Conservation (phyloP, 1,139 yeast species). For the Taphrina flavorubra region DNA sequence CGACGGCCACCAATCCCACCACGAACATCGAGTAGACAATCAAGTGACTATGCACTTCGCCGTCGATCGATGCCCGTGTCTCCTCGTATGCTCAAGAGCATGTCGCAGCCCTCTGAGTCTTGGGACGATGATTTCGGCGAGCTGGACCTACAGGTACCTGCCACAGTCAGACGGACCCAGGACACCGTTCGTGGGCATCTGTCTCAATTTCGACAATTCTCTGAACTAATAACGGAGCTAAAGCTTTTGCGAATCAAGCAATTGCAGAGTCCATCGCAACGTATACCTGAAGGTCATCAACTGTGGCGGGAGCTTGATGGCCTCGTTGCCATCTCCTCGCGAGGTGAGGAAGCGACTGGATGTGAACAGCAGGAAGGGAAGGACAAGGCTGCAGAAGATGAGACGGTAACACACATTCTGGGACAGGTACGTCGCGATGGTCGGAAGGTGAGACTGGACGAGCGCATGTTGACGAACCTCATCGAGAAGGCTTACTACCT, state of each 20-base stretch:
- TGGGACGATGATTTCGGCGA: constrained; percentile 33
- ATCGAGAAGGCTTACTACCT: constrained; percentile 23
- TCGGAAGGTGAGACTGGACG: constrained; percentile 20
- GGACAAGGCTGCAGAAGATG: constrained; percentile 2
- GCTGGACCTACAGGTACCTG: constrained; percentile 10
- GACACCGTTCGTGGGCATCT: constrained; percentile 18
- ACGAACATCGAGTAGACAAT: constrained; percentile 16
- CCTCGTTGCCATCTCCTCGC: constrained; percentile 11
- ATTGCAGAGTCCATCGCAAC: neutral
- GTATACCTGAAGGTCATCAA: constrained; percentile 1
- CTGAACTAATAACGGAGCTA: constrained; percentile 10
- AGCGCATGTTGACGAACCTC: neutral
- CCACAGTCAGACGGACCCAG: constrained; percentile 11
- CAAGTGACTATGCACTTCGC: neutral
- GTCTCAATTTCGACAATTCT: constrained; percentile 20
- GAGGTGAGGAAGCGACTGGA: constrained; percentile 3
- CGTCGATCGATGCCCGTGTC: constrained; percentile 1
- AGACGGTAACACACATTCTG: constrained; percentile 14
- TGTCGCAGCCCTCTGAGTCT: constrained; percentile 11
- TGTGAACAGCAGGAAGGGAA: neutral
- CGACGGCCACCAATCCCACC: constrained; percentile 20
- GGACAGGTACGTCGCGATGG: neutral
- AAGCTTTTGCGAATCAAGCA: constrained; percentile 2
- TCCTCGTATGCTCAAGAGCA: neutral
- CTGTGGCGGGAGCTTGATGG: constrained; percentile 10